These are phyloP conservation scores for Euphorbia peplus DNA, from an alignment of 345 rosid genomes.

Conservation along the genomic window DNA sequence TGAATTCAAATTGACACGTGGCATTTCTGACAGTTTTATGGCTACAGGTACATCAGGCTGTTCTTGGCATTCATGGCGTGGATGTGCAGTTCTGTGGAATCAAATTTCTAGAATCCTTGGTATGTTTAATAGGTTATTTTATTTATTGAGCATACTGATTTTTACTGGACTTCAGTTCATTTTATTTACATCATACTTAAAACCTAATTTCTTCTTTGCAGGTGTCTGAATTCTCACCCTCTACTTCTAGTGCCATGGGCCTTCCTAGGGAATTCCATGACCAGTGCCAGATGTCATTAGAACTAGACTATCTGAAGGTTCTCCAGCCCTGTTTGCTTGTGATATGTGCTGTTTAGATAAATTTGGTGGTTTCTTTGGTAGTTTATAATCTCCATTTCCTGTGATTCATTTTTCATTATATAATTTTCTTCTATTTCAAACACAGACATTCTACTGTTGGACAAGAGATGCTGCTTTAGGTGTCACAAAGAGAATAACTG, in stretches of 20 bases:
- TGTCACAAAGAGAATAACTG: constrained; percentile 62
- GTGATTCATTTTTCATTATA: constrained; percentile 1
- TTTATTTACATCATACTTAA: constrained; percentile 5
- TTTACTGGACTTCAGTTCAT: constrained; percentile 8
- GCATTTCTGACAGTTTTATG: constrained; percentile 27
- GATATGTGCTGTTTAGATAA: constrained; percentile 15
- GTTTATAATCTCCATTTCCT: constrained; percentile 8
- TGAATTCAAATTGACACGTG: neutral
- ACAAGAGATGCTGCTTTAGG: constrained; percentile 78
- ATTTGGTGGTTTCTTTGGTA: neutral
- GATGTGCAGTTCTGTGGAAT: constrained; percentile 79
- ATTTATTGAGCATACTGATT: constrained; percentile 12
- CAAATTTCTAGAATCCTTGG: constrained; percentile 87
- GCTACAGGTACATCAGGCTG: constrained; percentile 83
- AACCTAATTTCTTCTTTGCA: constrained; percentile 32
- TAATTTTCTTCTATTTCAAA: constrained; percentile 17
- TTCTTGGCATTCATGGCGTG: constrained; percentile 67
- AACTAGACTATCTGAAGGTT: constrained; percentile 82
- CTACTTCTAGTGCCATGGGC: constrained; percentile 94
- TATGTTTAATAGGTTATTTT: constrained; percentile 25
- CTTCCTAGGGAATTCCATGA: constrained; percentile 97
- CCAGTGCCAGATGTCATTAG: constrained; percentile 73
- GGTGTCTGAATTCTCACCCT: constrained; percentile 96
- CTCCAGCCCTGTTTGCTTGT: constrained; percentile 23
- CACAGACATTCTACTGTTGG: constrained; percentile 87